Percentiles rank a stretch among this genome's conserved stretches.
Conservation (phyloP, 2,329 filamentous ascomycete genomes). For the Penicillium sp. region DNA sequence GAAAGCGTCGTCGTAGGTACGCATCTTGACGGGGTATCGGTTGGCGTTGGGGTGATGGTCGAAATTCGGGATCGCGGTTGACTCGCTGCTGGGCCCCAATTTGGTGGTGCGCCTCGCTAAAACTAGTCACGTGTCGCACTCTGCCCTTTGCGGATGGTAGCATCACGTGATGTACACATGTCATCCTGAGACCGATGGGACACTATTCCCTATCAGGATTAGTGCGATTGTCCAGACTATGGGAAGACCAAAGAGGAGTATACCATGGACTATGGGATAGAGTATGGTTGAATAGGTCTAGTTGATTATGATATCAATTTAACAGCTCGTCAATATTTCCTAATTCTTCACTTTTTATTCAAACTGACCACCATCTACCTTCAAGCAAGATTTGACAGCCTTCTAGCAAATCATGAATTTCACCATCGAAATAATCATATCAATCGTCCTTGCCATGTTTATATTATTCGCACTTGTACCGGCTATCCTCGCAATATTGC, state of each 20-base stretch:
- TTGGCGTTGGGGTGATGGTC: conserved; percentile 50
- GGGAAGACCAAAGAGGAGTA: too few species aligned
- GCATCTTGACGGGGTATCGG: conserved; percentile 63
- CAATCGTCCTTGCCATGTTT: neutral
- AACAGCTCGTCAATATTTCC: too few species aligned
- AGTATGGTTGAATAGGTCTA: neutral
- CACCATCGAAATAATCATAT: neutral
- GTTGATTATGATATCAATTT: too few species aligned
- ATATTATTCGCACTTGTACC: neutral
- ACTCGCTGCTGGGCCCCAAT: conserved; percentile 42
- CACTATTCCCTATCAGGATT: neutral
- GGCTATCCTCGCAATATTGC: neutral
- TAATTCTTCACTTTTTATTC: too few species aligned
- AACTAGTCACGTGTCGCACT: conserved; percentile 46
- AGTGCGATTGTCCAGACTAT: neutral
- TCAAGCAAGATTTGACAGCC: too few species aligned
- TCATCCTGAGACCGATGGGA: neutral
- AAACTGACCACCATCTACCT: too few species aligned
- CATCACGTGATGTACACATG: conserved; percentile 6
- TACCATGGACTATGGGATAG: too few species aligned
- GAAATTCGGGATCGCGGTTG: conserved; percentile 45
- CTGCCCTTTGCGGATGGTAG: conserved; percentile 41
- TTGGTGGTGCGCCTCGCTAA: conserved; percentile 51
- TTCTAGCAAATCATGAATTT: neutral
- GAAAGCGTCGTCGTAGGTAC: conserved; percentile 80